A percentile compares a stretch with the other conserved stretches of the same genome.
phyloP scores from a whole-genome alignment of 2,329 filamentous ascomycete genomes.

The Amesomyces nigricolor region DNA sequence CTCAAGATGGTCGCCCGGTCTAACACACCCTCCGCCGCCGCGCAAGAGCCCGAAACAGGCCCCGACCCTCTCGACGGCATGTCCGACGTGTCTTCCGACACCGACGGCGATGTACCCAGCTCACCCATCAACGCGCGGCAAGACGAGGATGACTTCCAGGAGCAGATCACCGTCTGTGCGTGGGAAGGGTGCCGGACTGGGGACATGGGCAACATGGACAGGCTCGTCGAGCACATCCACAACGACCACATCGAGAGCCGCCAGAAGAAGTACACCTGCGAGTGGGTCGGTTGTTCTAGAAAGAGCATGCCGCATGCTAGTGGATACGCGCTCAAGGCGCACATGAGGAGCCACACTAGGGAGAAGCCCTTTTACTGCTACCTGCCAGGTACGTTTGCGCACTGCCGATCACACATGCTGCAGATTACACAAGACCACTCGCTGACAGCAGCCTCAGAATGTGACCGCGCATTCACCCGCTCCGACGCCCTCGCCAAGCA shows the following conservation, averaged over 20 bases:
- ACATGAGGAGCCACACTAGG: conserved; percentile 95
- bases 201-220: conserved; percentile 75
- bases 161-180: conserved; percentile 71
- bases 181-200: conserved; percentile 71
- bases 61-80: conserved; percentile 51
- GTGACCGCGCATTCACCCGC: conserved; percentile 91
- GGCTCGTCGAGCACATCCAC: conserved; percentile 76
- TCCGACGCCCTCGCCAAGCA: conserved; percentile 96
- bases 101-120: conserved; percentile 75
- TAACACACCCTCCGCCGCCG: conserved; percentile 41
- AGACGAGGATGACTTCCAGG: conserved; percentile 69
- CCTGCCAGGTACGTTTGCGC: conserved; percentile 63
- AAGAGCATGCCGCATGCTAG: conserved; percentile 92
- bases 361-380: conserved; percentile 99
- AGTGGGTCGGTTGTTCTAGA: conserved; percentile 84
- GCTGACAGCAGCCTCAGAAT: conserved; percentile 56
- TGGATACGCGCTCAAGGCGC: conserved; percentile 90
- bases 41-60: conserved; percentile 42
- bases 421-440: neutral
- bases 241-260: conserved; percentile 89
- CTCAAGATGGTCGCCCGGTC: conserved; percentile 39
- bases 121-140: conserved; percentile 61
- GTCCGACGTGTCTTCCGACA: conserved; percentile 82
- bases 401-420: neutral
- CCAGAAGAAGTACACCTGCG: conserved; percentile 96